A percentile compares a stretch with the other conserved stretches of the same genome.
Conservation (phyloP, 2,329 filamentous ascomycete species). For the Arthrobotrys megalospora region DNA sequence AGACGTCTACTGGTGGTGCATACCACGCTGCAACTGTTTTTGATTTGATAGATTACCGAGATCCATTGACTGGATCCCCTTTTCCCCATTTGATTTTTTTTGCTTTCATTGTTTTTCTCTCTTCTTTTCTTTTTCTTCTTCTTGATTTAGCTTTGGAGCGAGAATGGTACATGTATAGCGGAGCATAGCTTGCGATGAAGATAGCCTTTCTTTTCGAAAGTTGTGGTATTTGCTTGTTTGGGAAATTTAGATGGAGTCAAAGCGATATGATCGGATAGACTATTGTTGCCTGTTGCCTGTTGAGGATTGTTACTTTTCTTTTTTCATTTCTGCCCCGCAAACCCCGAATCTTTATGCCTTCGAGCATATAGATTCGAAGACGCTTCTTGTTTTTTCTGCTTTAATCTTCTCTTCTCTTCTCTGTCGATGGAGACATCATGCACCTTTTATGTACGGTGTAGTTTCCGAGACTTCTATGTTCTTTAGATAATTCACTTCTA, state of each 20-base stretch:
- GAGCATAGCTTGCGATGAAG: constrained; percentile 41
- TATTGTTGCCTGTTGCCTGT: background rate
- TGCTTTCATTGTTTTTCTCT: too few relatives aligned
- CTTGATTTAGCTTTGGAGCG: constrained; percentile 28
- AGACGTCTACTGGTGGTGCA: too few relatives aligned
- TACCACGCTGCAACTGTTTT: background rate
- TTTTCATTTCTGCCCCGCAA: background rate
- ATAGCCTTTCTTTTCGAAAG: constrained; percentile 14
- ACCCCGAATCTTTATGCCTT: background rate
- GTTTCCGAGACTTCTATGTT: too few relatives aligned
- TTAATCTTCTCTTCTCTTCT: too few relatives aligned
- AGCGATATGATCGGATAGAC: constrained; percentile 27
- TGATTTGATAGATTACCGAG: constrained; percentile 27
- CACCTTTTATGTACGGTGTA: too few relatives aligned
- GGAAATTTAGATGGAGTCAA: constrained; percentile 16
- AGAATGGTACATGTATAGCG: constrained; percentile 17
- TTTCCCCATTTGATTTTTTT: background rate
- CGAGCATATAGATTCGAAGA: background rate
- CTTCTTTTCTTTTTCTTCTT: constrained; percentile 5
- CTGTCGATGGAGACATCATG: too few relatives aligned
- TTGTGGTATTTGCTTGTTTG: constrained; percentile 18
- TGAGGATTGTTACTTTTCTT: background rate
- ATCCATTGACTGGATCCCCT: constrained; percentile 12
- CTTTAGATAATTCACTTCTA: constrained; percentile 11
- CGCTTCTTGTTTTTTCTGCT: background rate